These are phyloP conservation scores for Metschnikowia chrysomelidarum DNA, from an alignment of 805 yeast genomes.

Conservation along the genomic window DNA sequence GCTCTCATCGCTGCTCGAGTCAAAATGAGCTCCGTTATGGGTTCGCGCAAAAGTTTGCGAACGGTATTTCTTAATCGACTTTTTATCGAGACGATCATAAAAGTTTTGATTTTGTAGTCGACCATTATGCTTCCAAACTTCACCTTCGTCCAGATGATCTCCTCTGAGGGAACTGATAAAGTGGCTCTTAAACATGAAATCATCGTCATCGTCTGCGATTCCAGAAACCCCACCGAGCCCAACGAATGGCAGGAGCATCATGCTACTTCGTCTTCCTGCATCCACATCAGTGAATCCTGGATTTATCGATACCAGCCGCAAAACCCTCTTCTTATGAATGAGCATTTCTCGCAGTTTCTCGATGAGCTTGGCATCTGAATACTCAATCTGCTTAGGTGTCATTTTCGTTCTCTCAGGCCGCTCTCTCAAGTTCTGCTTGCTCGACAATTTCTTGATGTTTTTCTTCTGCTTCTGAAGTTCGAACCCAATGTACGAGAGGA, in stretches of 20 bases:
- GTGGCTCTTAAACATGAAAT: constrained; percentile 19
- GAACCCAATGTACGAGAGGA: constrained; percentile 56
- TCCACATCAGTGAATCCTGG: constrained; percentile 19
- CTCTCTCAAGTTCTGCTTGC: constrained; percentile 33
- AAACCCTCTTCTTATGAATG: constrained; percentile 41
- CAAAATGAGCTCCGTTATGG: constrained; percentile 5
- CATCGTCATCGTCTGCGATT: constrained; percentile 15
- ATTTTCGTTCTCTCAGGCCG: constrained; percentile 16
- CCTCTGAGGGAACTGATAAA: constrained; percentile 14
- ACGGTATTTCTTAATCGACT: constrained; percentile 32
- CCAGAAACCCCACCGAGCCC: constrained; percentile 12
- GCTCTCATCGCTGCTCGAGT: constrained; percentile 11
- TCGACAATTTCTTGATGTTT: constrained; percentile 38
- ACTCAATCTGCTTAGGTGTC: too few relatives aligned
- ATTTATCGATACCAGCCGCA: constrained; percentile 37
- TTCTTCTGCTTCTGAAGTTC: constrained; percentile 49
- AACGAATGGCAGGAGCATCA: constrained; percentile 9
- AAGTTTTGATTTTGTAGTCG: too few relatives aligned
- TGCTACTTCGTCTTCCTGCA: constrained; percentile 5
- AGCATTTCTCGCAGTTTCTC: constrained; percentile 46
- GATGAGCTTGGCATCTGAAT: constrained; percentile 54
- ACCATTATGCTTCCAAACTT: too few relatives aligned
- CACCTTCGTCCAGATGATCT: constrained; percentile 9
- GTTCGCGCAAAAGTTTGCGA: constrained; percentile 31
- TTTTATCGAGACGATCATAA: constrained; percentile 18